phyloP scores from a whole-genome alignment of 2,329 filamentous ascomycete species.

The Cladosporium cucumerinum region DNA sequence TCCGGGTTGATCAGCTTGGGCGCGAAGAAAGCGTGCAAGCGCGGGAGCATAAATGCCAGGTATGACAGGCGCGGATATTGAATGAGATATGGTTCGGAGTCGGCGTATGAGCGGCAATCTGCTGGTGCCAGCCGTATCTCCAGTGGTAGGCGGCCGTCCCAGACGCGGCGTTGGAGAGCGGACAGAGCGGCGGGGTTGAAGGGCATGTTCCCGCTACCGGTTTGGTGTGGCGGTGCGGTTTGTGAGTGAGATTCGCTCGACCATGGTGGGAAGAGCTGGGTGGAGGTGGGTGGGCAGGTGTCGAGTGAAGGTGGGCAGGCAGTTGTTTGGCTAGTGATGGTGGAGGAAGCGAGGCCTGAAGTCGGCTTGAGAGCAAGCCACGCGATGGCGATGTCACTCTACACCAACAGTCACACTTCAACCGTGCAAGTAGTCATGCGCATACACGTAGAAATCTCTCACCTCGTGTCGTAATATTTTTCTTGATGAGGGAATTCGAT shows the following conservation, averaged over 20 bases:
- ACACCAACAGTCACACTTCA: neutral
- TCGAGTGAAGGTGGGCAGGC: constrained; percentile 1
- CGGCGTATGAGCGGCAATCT: constrained; percentile 59
- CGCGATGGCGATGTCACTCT: neutral
- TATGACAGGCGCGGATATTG: constrained; percentile 65
- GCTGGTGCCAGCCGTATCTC: constrained; percentile 57
- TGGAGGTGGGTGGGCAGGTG: neutral
- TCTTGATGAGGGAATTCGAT: neutral
- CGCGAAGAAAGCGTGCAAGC: constrained; percentile 61
- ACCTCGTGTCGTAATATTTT: neutral
- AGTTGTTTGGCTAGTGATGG: neutral
- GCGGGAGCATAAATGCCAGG: constrained; percentile 62
- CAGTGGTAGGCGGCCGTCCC: constrained; percentile 58
- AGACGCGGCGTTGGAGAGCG: constrained; percentile 47
- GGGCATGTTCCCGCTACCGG: constrained; percentile 10
- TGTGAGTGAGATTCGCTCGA: neutral
- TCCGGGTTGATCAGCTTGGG: constrained; percentile 56
- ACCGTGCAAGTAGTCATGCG: neutral
- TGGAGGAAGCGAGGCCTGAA: constrained; percentile 12
- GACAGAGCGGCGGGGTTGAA: constrained; percentile 1
- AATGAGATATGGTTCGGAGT: constrained; percentile 60
- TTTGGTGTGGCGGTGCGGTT: neutral
- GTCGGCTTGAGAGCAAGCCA: constrained; percentile 10
- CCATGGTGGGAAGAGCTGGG: constrained; percentile 1
- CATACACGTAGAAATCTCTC: neutral